A percentile compares a stretch with the other conserved stretches of the same genome.
Conservation (phyloP, 768 basidiomycete genomes). For the Trametes elegans region DNA sequence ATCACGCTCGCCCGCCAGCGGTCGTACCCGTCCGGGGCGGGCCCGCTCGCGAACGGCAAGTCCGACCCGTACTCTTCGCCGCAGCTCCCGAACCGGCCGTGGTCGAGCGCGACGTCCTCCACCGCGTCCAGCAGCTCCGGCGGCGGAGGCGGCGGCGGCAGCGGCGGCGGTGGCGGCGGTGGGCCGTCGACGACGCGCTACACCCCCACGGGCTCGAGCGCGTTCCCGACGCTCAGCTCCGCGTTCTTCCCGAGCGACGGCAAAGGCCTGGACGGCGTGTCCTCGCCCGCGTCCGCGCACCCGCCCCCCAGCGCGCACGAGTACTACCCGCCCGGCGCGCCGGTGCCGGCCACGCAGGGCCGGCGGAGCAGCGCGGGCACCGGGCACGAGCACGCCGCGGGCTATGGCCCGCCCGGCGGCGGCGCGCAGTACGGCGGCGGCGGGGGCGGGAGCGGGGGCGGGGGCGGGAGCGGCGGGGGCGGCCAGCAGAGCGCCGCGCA, state of each 20-base stretch:
- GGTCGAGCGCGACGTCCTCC: conserved; percentile 25
- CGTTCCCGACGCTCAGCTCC: conserved; percentile 54
- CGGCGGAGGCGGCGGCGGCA: too few relatives aligned
- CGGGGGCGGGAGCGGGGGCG: too few relatives aligned
- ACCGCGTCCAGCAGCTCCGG: conserved; percentile 23
- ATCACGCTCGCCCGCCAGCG: conserved; percentile 19
- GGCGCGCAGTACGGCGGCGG: neutral
- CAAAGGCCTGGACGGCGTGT: conserved; percentile 32
- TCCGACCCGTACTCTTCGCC: conserved; percentile 26
- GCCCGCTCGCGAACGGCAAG: conserved; percentile 1
- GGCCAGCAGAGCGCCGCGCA: conserved; percentile 1
- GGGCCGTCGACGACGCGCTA: conserved; percentile 20
- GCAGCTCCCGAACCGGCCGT: conserved; percentile 23
- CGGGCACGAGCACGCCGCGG: neutral
- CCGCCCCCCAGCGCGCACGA: conserved; percentile 32
- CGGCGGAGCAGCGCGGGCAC: conserved; percentile 4
- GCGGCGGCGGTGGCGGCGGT: too few relatives aligned
- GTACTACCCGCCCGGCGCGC: conserved; percentile 8
- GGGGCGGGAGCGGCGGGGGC: neutral
- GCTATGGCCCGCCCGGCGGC: neutral
- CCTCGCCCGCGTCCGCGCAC: conserved; percentile 32
- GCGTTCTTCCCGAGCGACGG: conserved; percentile 51
- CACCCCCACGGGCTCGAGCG: neutral
- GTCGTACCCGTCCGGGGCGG: conserved; percentile 1
- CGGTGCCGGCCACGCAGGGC: neutral